phyloP scores from a whole-genome alignment of 1,284 basidiomycete species.

The Moesziomyces sp. region DNA sequence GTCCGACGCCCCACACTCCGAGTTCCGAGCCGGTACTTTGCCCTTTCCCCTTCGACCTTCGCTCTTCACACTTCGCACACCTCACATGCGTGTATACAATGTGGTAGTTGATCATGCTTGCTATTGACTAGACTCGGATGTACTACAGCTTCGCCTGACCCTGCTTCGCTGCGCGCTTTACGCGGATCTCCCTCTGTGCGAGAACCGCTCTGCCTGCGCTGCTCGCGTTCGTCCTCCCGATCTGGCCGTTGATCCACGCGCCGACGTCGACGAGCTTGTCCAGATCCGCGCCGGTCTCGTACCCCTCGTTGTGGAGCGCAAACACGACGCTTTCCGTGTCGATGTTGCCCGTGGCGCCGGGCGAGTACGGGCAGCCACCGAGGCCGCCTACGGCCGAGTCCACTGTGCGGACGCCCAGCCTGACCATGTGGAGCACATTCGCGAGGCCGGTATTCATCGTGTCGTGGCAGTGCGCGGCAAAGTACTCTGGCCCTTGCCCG shows the following conservation, averaged over 20 bases:
- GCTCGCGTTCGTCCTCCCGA: conserved; percentile 44
- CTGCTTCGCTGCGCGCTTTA: conserved; percentile 20
- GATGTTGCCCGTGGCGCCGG: conserved; percentile 73
- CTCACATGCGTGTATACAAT: not conserved
- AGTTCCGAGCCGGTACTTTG: conserved; percentile 2
- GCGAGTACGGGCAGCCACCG: conserved; percentile 94
- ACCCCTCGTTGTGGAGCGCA: conserved; percentile 78
- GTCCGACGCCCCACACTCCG: conserved; percentile 1
- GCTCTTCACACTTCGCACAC: conserved; percentile 1
- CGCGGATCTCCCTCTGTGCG: conserved; percentile 37
- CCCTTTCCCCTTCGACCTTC: not conserved
- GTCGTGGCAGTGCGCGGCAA: conserved; percentile 80
- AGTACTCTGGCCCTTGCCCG: conserved; percentile 1
- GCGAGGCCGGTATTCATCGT: conserved; percentile 82
- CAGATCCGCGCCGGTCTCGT: conserved; percentile 75
- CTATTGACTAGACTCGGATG: not conserved
- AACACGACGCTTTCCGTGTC: conserved; percentile 79
- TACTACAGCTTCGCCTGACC: conserved; percentile 14
- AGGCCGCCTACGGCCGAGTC: conserved; percentile 81
- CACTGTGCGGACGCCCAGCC: conserved; percentile 71
- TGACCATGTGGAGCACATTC: conserved; percentile 70
- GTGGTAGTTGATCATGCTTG: too few species aligned
- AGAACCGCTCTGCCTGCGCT: conserved; percentile 50
- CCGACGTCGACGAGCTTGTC: conserved; percentile 42
- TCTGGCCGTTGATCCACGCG: conserved; percentile 39